Conservation (phyloP, 2,329 filamentous ascomycete genomes). For the Conoideocrella luteorostrata region DNA sequence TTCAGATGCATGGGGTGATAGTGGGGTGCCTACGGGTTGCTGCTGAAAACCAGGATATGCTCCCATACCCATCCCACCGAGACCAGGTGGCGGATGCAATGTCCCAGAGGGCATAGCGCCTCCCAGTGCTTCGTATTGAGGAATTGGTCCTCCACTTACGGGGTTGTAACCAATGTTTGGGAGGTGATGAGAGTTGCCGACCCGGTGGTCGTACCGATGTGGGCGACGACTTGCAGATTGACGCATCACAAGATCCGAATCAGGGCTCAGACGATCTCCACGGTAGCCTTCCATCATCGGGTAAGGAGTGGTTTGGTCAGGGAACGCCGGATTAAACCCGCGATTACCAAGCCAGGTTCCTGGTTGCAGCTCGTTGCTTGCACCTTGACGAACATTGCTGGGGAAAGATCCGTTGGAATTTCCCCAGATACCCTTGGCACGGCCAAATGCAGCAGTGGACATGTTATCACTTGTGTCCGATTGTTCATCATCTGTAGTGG, state of each 20-base stretch:
- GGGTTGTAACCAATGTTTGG: slow-evolving; percentile 26
- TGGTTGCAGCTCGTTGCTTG: slow-evolving; percentile 29
- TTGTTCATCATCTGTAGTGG: slow-evolving; percentile 45
- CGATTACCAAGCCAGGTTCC: slow-evolving; percentile 40
- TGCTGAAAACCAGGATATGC: slow-evolving; percentile 46
- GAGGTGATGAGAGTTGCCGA: slow-evolving; percentile 27
- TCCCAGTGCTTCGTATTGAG: slow-evolving; percentile 31
- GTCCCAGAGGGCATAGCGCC: slow-evolving; percentile 25
- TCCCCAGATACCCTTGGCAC: slow-evolving; percentile 51
- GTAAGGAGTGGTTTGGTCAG: slow-evolving; percentile 32
- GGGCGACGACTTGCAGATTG: slow-evolving; percentile 36
- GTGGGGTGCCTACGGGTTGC: slow-evolving; percentile 54
- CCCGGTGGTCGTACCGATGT: slow-evolving; percentile 41
- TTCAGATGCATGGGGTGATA: slow-evolving; percentile 69
- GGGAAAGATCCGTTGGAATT: slow-evolving; percentile 37
- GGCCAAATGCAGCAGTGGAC: slow-evolving; percentile 45
- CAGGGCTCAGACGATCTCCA: slow-evolving; percentile 40
- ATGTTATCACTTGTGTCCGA: slow-evolving; percentile 52
- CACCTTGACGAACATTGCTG: slow-evolving; percentile 26
- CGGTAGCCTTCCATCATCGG: slow-evolving; percentile 34
- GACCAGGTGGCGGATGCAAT: slow-evolving; percentile 27
- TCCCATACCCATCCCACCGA: slow-evolving; percentile 32
- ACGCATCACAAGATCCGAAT: slow-evolving; percentile 42
- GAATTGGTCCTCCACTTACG: slow-evolving; percentile 19
- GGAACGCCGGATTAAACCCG: slow-evolving; percentile 30